Conservation (phyloP, 768 basidiomycete species). For the Phylloporus scabripes region DNA sequence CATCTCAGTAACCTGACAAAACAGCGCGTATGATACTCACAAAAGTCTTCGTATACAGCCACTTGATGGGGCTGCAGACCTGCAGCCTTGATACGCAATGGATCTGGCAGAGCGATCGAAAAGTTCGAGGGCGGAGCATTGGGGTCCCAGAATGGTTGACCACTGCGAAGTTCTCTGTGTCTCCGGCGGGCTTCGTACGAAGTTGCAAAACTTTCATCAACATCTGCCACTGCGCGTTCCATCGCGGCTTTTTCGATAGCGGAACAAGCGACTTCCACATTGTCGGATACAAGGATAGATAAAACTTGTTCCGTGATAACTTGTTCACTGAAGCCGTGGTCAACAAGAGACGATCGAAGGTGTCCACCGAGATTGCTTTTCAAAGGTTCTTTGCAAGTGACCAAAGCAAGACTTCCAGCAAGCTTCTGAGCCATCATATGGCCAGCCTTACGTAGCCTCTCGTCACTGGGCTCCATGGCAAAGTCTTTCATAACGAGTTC, state of each 20-base stretch:
- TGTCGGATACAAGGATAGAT: slow-evolving; percentile 79
- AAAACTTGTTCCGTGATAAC: slow-evolving; percentile 79
- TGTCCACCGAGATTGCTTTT: slow-evolving; percentile 88
- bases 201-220: slow-evolving; percentile 80
- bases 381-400: slow-evolving; percentile 97
- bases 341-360: slow-evolving; percentile 73
- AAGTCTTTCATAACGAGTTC: slow-evolving; percentile 96
- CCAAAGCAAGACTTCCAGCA: slow-evolving; percentile 91
- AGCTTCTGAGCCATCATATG: slow-evolving; percentile 97
- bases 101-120: slow-evolving; percentile 73
- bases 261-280: slow-evolving; percentile 87
- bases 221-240: slow-evolving; percentile 89
- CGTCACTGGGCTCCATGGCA: slow-evolving; percentile 86
- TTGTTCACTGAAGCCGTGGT: slow-evolving; percentile 88
- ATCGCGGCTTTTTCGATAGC: slow-evolving; percentile 97
- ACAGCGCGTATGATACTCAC: slow-evolving; percentile 33
- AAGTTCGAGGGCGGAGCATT: slow-evolving; percentile 66
- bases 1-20: slow-evolving; percentile 11
- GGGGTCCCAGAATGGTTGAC: slow-evolving; percentile 87
- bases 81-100: slow-evolving; percentile 74
- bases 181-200: slow-evolving; percentile 82
- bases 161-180: slow-evolving; percentile 75
- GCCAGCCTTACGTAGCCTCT: slow-evolving; percentile 84
- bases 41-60: slow-evolving; percentile 94
- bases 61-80: slow-evolving; percentile 81